Evolutionary conservation across 805 yeast species (phyloP).

Genomic region (Candida gorgasii): DNA sequence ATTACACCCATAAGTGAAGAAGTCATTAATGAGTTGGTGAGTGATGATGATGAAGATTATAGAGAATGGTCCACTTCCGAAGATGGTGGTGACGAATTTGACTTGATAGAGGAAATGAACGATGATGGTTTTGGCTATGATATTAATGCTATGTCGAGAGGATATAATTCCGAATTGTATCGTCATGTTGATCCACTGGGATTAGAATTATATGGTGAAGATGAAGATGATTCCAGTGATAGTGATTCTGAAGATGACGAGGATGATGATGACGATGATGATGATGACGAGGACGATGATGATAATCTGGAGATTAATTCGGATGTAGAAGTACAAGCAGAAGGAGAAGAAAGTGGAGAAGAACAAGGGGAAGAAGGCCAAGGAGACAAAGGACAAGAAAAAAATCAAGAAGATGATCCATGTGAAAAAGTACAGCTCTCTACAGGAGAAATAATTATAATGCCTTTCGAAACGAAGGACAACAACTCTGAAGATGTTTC

Average conservation of each 20-base stretch:
- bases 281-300: no score
- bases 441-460: background rate
- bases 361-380: constrained; percentile 20
- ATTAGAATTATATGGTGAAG: background rate
- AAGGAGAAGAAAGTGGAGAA: constrained; percentile 15
- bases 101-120: no score
- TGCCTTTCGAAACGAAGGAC: constrained; percentile 16
- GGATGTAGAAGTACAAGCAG: constrained; percentile 12
- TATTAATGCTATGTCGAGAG: no score
- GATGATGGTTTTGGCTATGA: no score
- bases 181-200: no score
- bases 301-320: no score
- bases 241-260: constrained; percentile 28
- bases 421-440: constrained; percentile 19
- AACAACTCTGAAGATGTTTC: constrained; percentile 7
- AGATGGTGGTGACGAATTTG: no score
- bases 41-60: constrained; percentile 18
- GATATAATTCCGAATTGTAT: no score
- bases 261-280: no score
- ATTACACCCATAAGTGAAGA: constrained; percentile 15
- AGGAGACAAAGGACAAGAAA: background rate
- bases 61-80: no score
- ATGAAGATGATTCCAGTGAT: constrained; percentile 13
- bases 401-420: constrained; percentile 11
- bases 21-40: constrained; percentile 19